Evolutionary conservation across 2,329 filamentous ascomycete species (phyloP), one percentile per base, ranked within the genome.

Genomic region (Fusarium bulbicola): DNA sequence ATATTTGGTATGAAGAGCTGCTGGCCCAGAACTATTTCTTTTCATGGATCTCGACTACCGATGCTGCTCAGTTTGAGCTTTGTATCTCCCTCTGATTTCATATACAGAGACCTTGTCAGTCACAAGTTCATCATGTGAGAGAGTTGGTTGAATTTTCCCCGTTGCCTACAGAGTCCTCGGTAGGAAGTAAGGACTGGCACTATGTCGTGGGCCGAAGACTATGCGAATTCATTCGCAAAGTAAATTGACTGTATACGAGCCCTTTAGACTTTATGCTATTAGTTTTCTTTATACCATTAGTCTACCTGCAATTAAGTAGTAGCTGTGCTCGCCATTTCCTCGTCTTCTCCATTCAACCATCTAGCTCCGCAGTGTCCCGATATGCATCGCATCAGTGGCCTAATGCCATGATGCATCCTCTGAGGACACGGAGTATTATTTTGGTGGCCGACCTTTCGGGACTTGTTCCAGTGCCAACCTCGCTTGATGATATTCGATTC

Each of bases 11-110:
- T 7, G 9, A 2, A 14, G 20, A 47, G 0, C 13, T 47, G 20
- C 3, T 2, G 3, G 7, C 13, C 20, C 13, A 28, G 20, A 15
- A 0, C 5, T 21, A 28, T 47, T 11, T 6, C 1, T 21, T 18
- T 18, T 32, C 46, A 32, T 16, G 11, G 5, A 49, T n/a, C 21
- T 21, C 28, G 2, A 24, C 15, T n/a, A 21, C 16, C 14, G 6
- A 28, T 1, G 24, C 13, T 21, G 24, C 13, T 20, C 24, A 15
- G 0, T 21, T 14, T 28, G 13, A 3, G 6, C 18, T 46, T 46
- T 28, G 0, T 1, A 5, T 20, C 1, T 21, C 16, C 0, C 26
- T 21, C 3, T 2, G 7, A 6, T 1, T 15, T 21, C 18, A 7
- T 4, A 14, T 0, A 3, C 26, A 28, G 24, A 28, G 1, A 7